Base-by-base conservation (phyloP, 164 flowering plant species). In the Warburgia ugandensis region DNA sequence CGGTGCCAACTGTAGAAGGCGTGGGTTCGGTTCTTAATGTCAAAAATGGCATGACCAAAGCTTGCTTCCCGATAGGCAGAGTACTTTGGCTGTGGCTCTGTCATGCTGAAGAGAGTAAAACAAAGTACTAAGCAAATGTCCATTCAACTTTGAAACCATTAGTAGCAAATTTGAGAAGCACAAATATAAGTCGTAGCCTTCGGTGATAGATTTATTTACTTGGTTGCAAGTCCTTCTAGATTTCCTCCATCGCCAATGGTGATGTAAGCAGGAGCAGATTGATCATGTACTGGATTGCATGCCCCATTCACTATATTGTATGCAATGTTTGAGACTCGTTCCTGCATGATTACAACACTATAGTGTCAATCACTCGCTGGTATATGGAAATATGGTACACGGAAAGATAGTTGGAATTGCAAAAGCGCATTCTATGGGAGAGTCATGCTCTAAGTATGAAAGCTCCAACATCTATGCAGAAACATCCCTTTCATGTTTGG, bases 181-280 rank as follows among this genome's bases (percentile, higher is more conserved):
- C n/a, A n/a, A n/a, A n/a, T n/a, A n/a, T n/a, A n/a, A n/a, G n/a
- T n/a, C n/a, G n/a, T n/a, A n/a, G n/a, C n/a, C n/a, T n/a, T n/a
- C n/a, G n/a, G n/a, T n/a, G n/a, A n/a, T n/a, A n/a, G n/a, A n/a
- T n/a, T n/a, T n/a, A 26, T 65, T 65, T 58, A 76, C 81, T 40
- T 51, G 28, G 40, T 61, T 3, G 74, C 76, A 22, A 70, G 19
- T 30, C 81, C 81, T 59, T 77, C 78, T 0, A 62, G 41, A 36
- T 77, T 77, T 52, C 81, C 81, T 65, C 81, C 81, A 45, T 75
- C 79, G 1, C 79, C 79, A 16, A 75, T 62, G 19, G 74, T 75
- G 9, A 75, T 58, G 59, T 77, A 73, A 0, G 73, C 66, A 1
- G 81, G 81, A 12, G 74, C 81, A 54, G 74, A 69, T 20, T 12